These are phyloP conservation scores for Blattamonas nauphoetae DNA, from an alignment of 78 protist species.

Conservation along the genomic window DNA sequence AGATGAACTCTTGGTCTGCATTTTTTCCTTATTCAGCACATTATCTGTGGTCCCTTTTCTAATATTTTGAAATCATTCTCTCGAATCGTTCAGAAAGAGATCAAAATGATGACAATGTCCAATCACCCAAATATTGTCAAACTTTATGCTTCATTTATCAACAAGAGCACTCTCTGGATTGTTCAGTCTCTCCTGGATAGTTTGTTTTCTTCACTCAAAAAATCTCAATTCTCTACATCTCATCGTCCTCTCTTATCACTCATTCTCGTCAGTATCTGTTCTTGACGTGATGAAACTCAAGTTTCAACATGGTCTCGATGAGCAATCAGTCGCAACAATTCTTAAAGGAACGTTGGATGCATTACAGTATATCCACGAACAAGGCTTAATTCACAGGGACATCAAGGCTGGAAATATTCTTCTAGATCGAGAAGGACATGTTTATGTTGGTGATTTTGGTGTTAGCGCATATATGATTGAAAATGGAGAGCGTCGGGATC, in stretches of 20 bases:
- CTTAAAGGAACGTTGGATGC: background rate
- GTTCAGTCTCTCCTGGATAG: background rate
- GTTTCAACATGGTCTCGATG: background rate
- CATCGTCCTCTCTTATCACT: no score
- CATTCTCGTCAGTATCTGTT: background rate
- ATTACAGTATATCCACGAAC: background rate
- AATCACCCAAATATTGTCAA: background rate
- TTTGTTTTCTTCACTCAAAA: background rate
- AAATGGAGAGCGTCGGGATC: background rate
- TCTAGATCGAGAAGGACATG: background rate
- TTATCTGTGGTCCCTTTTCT: background rate
- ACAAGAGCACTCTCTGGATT: background rate
- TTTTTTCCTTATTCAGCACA: background rate
- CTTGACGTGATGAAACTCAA: background rate
- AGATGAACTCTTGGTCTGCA: background rate
- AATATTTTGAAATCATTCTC: no score
- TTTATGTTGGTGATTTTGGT: background rate
- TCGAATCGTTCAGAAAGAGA: background rate
- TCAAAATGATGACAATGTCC: background rate
- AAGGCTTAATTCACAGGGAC: background rate
- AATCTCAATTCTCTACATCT: background rate
- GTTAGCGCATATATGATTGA: background rate
- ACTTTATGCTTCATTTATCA: background rate
- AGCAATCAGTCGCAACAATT: background rate
- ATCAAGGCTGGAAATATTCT: no score